Base-by-base conservation (phyloP, 163 green algal species). In the Chloroidium sp. region DNA sequence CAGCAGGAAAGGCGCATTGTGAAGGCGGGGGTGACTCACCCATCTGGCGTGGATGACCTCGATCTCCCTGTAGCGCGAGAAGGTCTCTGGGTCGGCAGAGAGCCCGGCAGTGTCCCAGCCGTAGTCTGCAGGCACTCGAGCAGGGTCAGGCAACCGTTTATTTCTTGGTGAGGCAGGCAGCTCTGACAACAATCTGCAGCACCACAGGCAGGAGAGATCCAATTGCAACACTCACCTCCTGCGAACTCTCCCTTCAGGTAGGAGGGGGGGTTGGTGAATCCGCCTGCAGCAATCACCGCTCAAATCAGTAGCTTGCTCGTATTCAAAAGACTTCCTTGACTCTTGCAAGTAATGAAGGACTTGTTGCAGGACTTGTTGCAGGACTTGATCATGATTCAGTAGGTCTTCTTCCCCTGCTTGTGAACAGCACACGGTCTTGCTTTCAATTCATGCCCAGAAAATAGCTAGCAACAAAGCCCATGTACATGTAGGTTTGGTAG, bases 181-280 rank as follows among this genome's bases (percentile, higher is more conserved):
- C 72, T 58, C 3, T 76, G 36, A 36, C 36, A 76, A 76, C 6
- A 10, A 3, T 58, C 58, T 76, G 3, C 13, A 59, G 2, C 2
- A 61, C 76, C 57, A 12, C n/a, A 2, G 76, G 13, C 8, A 62
- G 61, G 12, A 80, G 61, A 57, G 4, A 60, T 6, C 61, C 76
- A 36, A 64, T n/a, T 4, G 62, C 77, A 59, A 77, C 58, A 12
- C 10, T 78, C 36, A 78, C 58, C 94, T 75, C 94, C 93, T 75
- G 94, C 87, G 85, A 95, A 97, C 88, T 97, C 93, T 79, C 93
- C 93, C 68, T 85, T 94, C 80, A 97, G 90, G 90, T 97, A 97
- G 60, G 81, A 76, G 62, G 90, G 90, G 78, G 88, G 87, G 36
- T 82, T 81, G 74, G 88, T 90, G 81, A 93, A 80, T 58, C 78